Conservation (phyloP, 805 yeast genomes). For the Candida palmyrensis region DNA sequence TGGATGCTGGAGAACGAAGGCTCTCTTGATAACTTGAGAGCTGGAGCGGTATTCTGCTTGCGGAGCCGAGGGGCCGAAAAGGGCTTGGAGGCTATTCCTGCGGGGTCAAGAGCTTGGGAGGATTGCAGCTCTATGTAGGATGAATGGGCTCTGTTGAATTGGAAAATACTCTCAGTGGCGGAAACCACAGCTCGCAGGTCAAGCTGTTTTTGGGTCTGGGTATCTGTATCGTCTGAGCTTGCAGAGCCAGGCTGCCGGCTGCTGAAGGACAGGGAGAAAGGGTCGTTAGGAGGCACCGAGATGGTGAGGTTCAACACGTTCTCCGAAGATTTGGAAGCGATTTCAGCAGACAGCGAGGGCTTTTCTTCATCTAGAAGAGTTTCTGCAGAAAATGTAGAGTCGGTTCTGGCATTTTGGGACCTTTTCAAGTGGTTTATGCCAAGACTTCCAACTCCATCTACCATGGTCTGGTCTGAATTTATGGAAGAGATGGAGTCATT, state of each 20-base stretch:
- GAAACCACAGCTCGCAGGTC: no score
- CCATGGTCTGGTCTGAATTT: constrained; percentile 4
- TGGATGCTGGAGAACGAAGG: constrained; percentile 13
- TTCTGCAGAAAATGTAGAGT: constrained; percentile 21
- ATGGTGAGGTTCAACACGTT: constrained; percentile 2
- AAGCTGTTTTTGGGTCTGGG: no score
- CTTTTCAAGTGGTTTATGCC: not conserved
- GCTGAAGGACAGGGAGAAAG: not conserved
- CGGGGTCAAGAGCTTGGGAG: no score
- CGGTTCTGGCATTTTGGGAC: constrained; percentile 7
- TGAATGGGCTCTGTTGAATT: no score
- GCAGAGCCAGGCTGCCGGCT: no score
- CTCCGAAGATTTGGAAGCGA: not conserved
- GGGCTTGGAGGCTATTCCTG: no score
- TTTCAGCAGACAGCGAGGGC: not conserved
- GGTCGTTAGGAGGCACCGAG: not conserved
- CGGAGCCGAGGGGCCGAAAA: no score
- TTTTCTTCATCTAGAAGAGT: constrained; percentile 12
- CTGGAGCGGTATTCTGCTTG: constrained; percentile 17
- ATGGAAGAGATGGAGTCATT: constrained; percentile 4
- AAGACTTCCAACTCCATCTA: not conserved
- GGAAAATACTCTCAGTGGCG: no score
- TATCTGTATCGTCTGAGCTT: no score
- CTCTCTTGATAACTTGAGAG: constrained; percentile 11
- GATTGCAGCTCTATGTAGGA: no score